Evolutionary conservation across 2,329 filamentous ascomycete genomes (phyloP).

Genomic region (Aspergillus nomiae): DNA sequence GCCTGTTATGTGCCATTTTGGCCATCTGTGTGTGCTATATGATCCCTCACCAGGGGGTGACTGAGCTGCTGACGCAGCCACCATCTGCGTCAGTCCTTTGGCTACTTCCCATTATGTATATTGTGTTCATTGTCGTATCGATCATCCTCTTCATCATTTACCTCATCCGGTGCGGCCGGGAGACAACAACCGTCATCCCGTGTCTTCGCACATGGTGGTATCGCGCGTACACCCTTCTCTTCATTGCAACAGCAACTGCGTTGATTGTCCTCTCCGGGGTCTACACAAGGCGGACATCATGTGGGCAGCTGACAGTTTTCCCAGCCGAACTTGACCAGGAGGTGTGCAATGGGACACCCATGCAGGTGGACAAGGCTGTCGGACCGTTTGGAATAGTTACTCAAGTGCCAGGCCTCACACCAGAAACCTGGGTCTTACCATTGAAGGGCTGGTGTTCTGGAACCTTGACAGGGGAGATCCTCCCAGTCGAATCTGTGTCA

Average conservation of each 20-base stretch:
- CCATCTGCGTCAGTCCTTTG: background rate
- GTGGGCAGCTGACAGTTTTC: conserved; percentile 3
- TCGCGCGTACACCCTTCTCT: conserved; percentile 1
- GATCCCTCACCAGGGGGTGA: background rate
- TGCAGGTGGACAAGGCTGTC: background rate
- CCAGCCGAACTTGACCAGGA: background rate
- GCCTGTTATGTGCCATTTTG: background rate
- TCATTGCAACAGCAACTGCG: background rate
- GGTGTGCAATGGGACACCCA: background rate
- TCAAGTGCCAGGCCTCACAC: background rate
- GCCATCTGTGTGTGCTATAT: conserved; percentile 4
- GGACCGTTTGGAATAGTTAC: background rate
- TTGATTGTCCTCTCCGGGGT: conserved; percentile 1
- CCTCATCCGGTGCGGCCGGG: background rate
- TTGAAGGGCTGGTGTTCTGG: conserved; percentile 9
- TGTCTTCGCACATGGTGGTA: conserved; percentile 9
- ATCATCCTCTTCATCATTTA: background rate
- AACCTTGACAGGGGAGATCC: background rate
- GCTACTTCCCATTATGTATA: background rate
- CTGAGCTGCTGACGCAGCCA: background rate
- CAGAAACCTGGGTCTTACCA: conserved; percentile 4
- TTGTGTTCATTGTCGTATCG: background rate
- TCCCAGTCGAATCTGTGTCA: background rate
- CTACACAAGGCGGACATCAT: conserved; percentile 3
- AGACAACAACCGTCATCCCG: conserved; percentile 5